These are phyloP conservation scores for Trichoderma sp. DNA, from an alignment of 2,329 filamentous ascomycete species.

Conservation along the genomic window DNA sequence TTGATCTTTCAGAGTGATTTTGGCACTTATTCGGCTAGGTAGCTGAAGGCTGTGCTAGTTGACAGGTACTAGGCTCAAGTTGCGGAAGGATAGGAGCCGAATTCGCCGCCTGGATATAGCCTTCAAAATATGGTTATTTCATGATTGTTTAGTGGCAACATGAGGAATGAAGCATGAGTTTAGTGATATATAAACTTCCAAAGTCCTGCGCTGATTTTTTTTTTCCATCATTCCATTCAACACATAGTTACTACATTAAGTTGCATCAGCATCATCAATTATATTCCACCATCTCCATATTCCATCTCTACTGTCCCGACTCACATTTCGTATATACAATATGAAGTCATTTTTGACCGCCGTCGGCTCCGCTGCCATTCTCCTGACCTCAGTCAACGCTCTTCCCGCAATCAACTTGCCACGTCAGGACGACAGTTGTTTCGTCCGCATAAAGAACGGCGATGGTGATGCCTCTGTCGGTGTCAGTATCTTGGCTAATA, in stretches of 20 bases:
- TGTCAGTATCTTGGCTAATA: not conserved
- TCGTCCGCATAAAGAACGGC: not conserved
- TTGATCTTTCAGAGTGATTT: not conserved
- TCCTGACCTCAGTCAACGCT: not conserved
- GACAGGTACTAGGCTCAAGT: not conserved
- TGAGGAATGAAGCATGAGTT: not conserved
- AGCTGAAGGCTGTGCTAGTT: not conserved
- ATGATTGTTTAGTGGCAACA: not conserved
- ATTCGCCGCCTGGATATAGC: not conserved
- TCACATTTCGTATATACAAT: not conserved
- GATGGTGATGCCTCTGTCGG: not conserved
- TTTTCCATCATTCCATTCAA: not conserved
- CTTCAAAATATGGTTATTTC: not conserved
- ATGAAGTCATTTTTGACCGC: not conserved
- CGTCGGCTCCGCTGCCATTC: not conserved
- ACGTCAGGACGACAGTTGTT: not conserved
- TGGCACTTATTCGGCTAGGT: not conserved
- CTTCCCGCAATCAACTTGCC: not conserved
- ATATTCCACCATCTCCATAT: not conserved
- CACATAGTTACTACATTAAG: not conserved
- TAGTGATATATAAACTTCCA: not conserved
- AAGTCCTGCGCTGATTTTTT: not conserved
- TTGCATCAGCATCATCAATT: not conserved
- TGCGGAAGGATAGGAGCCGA: not conserved
- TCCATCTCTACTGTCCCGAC: fast-evolving